Base-by-base conservation (phyloP, 2,329 filamentous ascomycete genomes). In the Botrytis hyacinthi region DNA sequence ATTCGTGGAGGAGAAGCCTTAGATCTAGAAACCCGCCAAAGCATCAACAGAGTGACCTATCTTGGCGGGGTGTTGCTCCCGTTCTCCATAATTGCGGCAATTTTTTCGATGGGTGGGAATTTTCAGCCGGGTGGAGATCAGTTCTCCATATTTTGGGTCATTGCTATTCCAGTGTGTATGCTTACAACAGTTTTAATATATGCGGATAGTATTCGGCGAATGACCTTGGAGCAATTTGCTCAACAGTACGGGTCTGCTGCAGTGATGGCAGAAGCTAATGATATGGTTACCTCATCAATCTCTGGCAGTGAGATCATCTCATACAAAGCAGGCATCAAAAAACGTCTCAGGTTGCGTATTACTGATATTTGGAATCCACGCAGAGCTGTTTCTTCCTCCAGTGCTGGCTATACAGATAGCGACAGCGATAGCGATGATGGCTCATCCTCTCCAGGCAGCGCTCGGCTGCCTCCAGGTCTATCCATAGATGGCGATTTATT, bases 151-250 rank as follows among this genome's bases (percentile, higher is more conserved):
- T 72, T 72, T 20, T 72, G 70, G 70, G 46, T 66, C 22, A 46
- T 72, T 37, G 70, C 70, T 26, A 72, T 72, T 20, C 61, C 70
- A 18, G 48, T 67, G 1, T 72, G 70, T 29, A 32, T 54, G 32
- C n/a, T 72, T 16, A 72, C 70, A 12, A 72, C 46, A 7, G 48
- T 37, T n/a, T 40, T 72, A 29, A 72, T 72, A 35, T 72, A 66
- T 59, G 70, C 48, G 7, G 70, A 72, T 29, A 72, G 70, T n/a
- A 72, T 72, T 32, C 40, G 70, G n/a, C n/a, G 70, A 59, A 72
- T 72, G 61, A 66, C 70, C 2, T 46, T 66, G 40, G 61, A 67
- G n/a, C 70, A 72, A 44, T 66, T 57, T 7, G 35, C 46, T 42
- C 62, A 48, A 32, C 37, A 46, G 32, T 66, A 72, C 10, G 61